Percentiles rank a stretch among this genome's conserved stretches.
Evolutionary conservation across 2,329 filamentous ascomycete genomes (phyloP).

Genomic region (Mollisia scopiformis): DNA sequence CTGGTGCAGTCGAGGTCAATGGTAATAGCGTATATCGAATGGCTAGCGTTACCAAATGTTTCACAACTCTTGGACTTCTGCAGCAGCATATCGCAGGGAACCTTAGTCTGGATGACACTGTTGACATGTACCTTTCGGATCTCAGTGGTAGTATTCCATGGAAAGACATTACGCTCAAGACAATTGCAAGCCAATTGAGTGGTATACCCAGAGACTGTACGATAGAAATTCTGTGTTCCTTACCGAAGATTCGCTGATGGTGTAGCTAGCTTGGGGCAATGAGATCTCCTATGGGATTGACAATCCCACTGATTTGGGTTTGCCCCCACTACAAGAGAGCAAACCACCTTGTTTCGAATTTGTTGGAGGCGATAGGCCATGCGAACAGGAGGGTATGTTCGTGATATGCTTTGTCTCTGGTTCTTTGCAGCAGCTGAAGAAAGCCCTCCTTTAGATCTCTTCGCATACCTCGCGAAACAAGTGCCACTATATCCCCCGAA

Average conservation of each 20-base stretch:
- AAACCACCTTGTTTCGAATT: background rate
- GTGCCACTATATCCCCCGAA: background rate
- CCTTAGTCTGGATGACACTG: background rate
- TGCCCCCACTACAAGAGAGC: background rate
- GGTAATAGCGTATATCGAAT: slow-evolving; percentile 69
- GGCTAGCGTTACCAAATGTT: slow-evolving; percentile 80
- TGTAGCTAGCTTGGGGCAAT: background rate
- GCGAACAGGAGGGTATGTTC: background rate
- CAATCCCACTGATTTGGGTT: background rate
- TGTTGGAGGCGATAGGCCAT: background rate
- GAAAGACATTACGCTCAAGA: slow-evolving; percentile 5
- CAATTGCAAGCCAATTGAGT: slow-evolving; percentile 5
- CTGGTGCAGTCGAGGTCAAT: slow-evolving; percentile 1
- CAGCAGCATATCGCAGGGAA: slow-evolving; percentile 4
- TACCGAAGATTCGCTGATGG: background rate
- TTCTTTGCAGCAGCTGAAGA: background rate
- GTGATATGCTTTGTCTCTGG: background rate
- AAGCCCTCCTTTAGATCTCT: background rate
- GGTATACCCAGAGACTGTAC: slow-evolving; percentile 4
- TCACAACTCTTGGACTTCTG: slow-evolving; percentile 7
- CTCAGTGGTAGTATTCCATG: slow-evolving; percentile 1
- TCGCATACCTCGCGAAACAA: background rate
- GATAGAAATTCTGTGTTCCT: background rate
- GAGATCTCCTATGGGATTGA: background rate
- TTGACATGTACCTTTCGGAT: background rate